Percentiles rank a stretch among this genome's conserved stretches.
Evolutionary conservation across 257 asterid genomes (phyloP).

Genomic region (Galeopsis tetrahit): DNA sequence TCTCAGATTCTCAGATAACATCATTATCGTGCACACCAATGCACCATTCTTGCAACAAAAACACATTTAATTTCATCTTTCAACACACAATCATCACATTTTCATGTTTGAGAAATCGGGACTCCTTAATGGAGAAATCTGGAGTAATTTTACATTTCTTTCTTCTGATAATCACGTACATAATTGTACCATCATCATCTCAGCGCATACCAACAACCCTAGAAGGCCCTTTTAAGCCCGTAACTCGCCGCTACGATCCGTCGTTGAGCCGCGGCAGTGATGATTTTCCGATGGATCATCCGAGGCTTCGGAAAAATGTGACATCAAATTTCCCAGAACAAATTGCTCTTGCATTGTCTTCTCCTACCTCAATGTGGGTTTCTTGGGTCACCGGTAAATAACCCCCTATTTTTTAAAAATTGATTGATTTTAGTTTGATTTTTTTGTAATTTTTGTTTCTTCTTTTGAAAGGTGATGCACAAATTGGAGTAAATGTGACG

Average conservation of each 20-base stretch:
- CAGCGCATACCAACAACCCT: constrained; percentile 63
- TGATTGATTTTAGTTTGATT: background rate
- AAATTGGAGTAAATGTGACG: constrained; percentile 75
- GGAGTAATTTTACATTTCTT: background rate
- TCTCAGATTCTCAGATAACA: background rate
- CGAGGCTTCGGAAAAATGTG: constrained; percentile 60
- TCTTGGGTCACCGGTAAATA: constrained; percentile 86
- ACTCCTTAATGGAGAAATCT: constrained; percentile 37
- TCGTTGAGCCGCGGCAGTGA: constrained; percentile 72
- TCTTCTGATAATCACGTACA: background rate
- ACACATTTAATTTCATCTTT: background rate
- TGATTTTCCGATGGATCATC: constrained; percentile 81
- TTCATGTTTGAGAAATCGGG: background rate
- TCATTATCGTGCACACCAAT: background rate
- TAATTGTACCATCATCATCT: constrained; percentile 21
- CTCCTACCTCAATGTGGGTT: constrained; percentile 72
- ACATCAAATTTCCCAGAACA: constrained; percentile 74
- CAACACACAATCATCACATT: background rate
- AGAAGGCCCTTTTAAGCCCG: constrained; percentile 81
- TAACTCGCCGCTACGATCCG: constrained; percentile 58
- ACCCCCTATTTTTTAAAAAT: background rate
- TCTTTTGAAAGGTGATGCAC: constrained; percentile 55
- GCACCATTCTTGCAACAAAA: background rate
- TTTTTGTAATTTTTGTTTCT: constrained; percentile 9
- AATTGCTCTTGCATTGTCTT: constrained; percentile 72